Base-by-base conservation (phyloP, 352 stramenopile species). In the Pythium rhizo-oryzae region DNA sequence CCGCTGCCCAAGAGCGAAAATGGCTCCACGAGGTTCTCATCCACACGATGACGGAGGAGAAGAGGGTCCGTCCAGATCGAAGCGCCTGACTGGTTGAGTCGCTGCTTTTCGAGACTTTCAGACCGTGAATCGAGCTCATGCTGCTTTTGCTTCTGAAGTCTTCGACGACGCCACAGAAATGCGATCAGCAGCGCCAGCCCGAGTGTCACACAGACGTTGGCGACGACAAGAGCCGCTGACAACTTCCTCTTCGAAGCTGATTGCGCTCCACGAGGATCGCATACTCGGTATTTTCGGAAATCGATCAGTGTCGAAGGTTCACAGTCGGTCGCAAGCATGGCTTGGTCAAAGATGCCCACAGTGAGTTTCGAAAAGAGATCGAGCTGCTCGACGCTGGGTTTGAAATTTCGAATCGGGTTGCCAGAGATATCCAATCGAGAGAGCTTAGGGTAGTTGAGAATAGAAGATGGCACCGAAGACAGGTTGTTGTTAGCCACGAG, bases 41-140 rank as follows among this genome's bases (percentile, higher is more conserved):
- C 39, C 4, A 67, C 49, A 7, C 52, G 50, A 53, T 67, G 50
- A n/a, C 39, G 35, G 8, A 59, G 50, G 25, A 67, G 46, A 9
- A 65, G 1, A 7, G 43, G 9, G 28, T 55, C 46, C 11, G 43
- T 18, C 58, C 58, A 65, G 43, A 65, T 47, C 18, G 58, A 55
- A 4, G 19, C 9, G 18, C 7, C n/a, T 5, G 51, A 41, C 24
- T 49, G 43, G 12, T 49, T 21, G 15, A 49, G 43, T 21, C 13
- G 43, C 43, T 15, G 24, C 24, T 58, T 43, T 12, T 21, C 24
- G 33, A 39, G 33, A 39, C 33, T 39, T 11, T 5, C 33, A 11
- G 33, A 39, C 11, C 11, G 33, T 39, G 33, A 39, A 39, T 39
- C n/a, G 19, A 55, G 19, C 25, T 57, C 44, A 18, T 19, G 24